Evolutionary conservation across 768 basidiomycete genomes (phyloP), one percentile per base, ranked within the genome.

Genomic region (Termitomyces sp.): DNA sequence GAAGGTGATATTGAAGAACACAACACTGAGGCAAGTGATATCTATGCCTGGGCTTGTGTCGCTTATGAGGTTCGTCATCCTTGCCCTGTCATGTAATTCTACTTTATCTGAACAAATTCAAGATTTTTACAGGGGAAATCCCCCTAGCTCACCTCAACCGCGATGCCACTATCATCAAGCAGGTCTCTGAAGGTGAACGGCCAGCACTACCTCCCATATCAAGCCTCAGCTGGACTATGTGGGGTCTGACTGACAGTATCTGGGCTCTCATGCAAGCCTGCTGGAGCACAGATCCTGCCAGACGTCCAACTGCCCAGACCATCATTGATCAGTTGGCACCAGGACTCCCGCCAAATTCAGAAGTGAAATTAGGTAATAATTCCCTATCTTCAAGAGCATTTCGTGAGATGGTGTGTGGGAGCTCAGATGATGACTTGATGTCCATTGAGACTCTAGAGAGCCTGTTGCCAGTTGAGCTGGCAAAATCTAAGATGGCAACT

Each of bases 401-500:
- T 30, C 43, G 20, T 14, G 33, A 44, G 43, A 36, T 45, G 43
- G 26, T 8, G 24, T 40, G 40, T 4, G 22, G 40, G 26, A 53
- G 27, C 18, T n/a, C 18, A 16, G 37, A 53, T 14, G 39, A 53
- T 7, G 24, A 39, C 14, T 20, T 22, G 13, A 39, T 53, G 22
- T 27, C 37, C 1, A 9, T 53, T 42, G 51, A 24, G 37, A 42
- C 24, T 16, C 8, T 53, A 20, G 51, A 42, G 16, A 26, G 26
- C n/a, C 12, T 40, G 13, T 18, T 53, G 30, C n/a, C n/a, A n/a
- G 4, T 16, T 37, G n/a, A n/a, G n/a, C 64, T 93, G 91, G 87
- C 90, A 44, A 93, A 87, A 74, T 81, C 79, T 36, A 87, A 82
- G 73, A 60, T 93, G 78, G 79, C 84, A 24, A 60, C 72, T 47